Conservation (phyloP, 2,329 filamentous ascomycete genomes). For the Phoma herbarum region DNA sequence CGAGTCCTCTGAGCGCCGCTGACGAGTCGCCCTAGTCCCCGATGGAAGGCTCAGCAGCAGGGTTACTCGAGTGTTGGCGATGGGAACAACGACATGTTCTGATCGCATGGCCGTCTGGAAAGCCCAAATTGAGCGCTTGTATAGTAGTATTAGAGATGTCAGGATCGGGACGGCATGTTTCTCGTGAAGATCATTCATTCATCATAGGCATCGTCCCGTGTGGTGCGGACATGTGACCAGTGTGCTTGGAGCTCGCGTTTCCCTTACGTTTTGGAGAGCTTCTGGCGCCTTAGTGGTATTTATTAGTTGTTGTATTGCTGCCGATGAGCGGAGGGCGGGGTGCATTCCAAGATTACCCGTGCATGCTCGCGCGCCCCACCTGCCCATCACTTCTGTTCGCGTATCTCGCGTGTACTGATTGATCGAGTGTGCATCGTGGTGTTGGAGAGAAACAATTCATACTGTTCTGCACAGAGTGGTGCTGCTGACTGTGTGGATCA, state of each 20-base stretch:
- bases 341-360: slow-evolving; percentile 4
- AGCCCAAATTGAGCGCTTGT: no score
- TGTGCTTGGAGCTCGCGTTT: slow-evolving; percentile 23
- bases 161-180: slow-evolving; percentile 2
- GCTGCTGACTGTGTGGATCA: not conserved
- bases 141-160: not conserved
- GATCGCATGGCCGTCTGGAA: not conserved
- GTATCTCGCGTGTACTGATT: slow-evolving; percentile 15
- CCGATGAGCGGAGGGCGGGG: slow-evolving; percentile 35
- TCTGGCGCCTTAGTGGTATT: slow-evolving; percentile 29
- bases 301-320: slow-evolving; percentile 27
- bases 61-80: slow-evolving; percentile 32
- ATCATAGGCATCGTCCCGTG: slow-evolving; percentile 3
- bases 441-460: no score
- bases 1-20: slow-evolving; percentile 22
- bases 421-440: not conserved
- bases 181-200: slow-evolving; percentile 3
- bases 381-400: slow-evolving; percentile 15
- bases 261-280: slow-evolving; percentile 33
- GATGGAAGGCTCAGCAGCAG: slow-evolving; percentile 33
- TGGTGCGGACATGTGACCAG: slow-evolving; percentile 8
- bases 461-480: no score
- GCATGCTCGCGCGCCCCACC: not conserved
- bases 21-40: slow-evolving; percentile 37
- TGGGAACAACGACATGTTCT: slow-evolving; percentile 2